Conservation (phyloP, 2,329 filamentous ascomycete genomes). For the Neurospora sp. region DNA sequence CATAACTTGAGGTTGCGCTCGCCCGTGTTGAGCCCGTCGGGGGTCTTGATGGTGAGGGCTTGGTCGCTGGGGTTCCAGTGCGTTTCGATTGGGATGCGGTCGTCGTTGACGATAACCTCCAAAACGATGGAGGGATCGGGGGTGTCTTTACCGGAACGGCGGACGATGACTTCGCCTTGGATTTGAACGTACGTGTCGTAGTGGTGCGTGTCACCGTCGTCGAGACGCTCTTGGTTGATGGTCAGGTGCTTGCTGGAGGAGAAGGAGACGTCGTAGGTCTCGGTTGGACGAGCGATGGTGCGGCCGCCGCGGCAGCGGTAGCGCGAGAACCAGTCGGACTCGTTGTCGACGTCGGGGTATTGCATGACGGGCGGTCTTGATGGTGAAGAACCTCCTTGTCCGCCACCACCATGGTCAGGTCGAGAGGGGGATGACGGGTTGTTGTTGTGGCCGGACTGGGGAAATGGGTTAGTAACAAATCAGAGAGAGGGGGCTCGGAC, state of each 20-base stretch:
- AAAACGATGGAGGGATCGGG: slow-evolving; percentile 31
- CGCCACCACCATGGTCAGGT: background rate
- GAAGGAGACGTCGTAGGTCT: slow-evolving; percentile 27
- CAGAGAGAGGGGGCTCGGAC: background rate
- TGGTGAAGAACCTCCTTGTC: background rate
- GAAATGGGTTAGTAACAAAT: background rate
- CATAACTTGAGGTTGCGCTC: slow-evolving; percentile 27
- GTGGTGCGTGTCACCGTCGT: slow-evolving; percentile 5
- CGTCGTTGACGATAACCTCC: slow-evolving; percentile 32
- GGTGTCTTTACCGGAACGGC: slow-evolving; percentile 24
- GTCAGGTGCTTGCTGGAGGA: slow-evolving; percentile 25
- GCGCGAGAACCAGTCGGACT: slow-evolving; percentile 10
- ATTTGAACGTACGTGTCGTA: slow-evolving; percentile 26
- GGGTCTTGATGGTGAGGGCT: slow-evolving; percentile 29
- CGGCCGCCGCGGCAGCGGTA: slow-evolving; percentile 13
- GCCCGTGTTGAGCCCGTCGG: slow-evolving; percentile 23
- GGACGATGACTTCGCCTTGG: slow-evolving; percentile 35
- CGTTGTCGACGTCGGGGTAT: slow-evolving; percentile 20
- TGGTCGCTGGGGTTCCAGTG: slow-evolving; percentile 26
- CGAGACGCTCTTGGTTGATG: slow-evolving; percentile 28
- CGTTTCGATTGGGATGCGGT: slow-evolving; percentile 23
- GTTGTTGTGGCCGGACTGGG: background rate
- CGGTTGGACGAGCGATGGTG: slow-evolving; percentile 19
- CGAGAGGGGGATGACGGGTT: slow-evolving; percentile 3
- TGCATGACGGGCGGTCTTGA: slow-evolving; percentile 10